Percentiles rank a stretch among this genome's conserved stretches.
Evolutionary conservation across 257 asterid genomes (phyloP).

Genomic region (Gardenia jasminoides): DNA sequence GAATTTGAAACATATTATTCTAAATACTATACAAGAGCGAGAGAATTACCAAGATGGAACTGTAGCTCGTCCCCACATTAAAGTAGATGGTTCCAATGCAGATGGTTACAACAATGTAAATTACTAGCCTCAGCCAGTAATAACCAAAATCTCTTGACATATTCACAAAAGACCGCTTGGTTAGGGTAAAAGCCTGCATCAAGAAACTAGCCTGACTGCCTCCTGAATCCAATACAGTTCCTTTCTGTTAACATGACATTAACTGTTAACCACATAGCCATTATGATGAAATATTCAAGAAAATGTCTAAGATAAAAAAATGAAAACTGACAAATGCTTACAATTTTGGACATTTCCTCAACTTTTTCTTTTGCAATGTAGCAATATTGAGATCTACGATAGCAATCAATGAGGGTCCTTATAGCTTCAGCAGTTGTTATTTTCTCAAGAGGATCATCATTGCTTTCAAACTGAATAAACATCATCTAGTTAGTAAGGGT

Average conservation of each 20-base stretch:
- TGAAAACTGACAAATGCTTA: conserved; percentile 32
- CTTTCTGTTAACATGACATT: conserved; percentile 51
- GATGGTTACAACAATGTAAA: conserved; percentile 83
- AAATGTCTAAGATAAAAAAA: background rate
- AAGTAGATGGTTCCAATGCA: conserved; percentile 96
- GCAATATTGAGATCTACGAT: conserved; percentile 59
- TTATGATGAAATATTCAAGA: background rate
- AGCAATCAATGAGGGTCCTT: conserved; percentile 58
- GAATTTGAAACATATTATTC: background rate
- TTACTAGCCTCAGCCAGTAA: conserved; percentile 96
- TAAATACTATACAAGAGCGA: background rate
- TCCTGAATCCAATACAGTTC: conserved; percentile 93
- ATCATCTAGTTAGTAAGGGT: background rate
- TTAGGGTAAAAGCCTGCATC: conserved; percentile 85
- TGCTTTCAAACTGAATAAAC: conserved; percentile 62
- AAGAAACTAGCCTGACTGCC: conserved; percentile 98
- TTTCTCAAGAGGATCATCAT: conserved; percentile 89
- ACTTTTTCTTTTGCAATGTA: conserved; percentile 68
- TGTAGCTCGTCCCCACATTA: conserved; percentile 89
- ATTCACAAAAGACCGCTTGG: conserved; percentile 84
- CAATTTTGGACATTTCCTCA: conserved; percentile 86
- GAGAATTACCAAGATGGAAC: conserved; percentile 70
- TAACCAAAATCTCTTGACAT: conserved; percentile 99
- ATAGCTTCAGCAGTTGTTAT: conserved; percentile 85
- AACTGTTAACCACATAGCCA: background rate